Base-by-base conservation (phyloP, 2,329 filamentous ascomycete species). In the Colletotrichum aenigma region DNA sequence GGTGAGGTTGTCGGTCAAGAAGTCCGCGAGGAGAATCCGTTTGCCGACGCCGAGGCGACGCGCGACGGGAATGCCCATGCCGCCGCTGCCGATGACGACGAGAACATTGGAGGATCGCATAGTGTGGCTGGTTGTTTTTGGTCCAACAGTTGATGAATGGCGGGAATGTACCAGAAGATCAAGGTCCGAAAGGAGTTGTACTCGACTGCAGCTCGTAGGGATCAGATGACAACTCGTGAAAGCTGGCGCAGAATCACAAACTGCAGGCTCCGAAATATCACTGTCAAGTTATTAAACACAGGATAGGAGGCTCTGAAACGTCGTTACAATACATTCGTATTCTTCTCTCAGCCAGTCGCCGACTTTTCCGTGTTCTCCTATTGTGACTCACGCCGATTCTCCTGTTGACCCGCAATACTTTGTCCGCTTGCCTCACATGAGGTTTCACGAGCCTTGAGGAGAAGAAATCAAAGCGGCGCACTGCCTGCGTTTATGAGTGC, bases 241-340 rank as follows among this genome's bases (percentile, higher is more conserved):
- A 12, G n/a, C 6, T 21, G 18, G 18, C 18, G 10, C n/a, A 7
- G 43, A 21, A 7, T 21, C 43, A 21, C n/a, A 48, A 3, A 21
- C 5, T 13, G 7, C n/a, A 12, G 43, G 43, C 43, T 48, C 9
- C 10, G 7, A 16, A 3, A 48, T 4, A 6, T 12, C 18, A 48
- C 18, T 0, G 0, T n/a, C 5, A 48, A n/a, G 3, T 48, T 48
- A 12, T 48, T 48, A n/a, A 4, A 48, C n/a, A n/a, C 10, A 48
- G 18, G 0, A 48, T 7, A n/a, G 1, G 38, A 48, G 38, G 18
- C 38, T n/a, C 18, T 48, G 9, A 3, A 2, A 48, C 38, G 18
- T n/a, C 1, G 5, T n/a, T 6, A n/a, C 5, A 48, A 4, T 6
- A n/a, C 9, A 4, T 48, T 12, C 18, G 5, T 12, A 0, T n/a